phyloP scores from a whole-genome alignment of 805 yeast genomes.

The Candida yuanshanica region DNA sequence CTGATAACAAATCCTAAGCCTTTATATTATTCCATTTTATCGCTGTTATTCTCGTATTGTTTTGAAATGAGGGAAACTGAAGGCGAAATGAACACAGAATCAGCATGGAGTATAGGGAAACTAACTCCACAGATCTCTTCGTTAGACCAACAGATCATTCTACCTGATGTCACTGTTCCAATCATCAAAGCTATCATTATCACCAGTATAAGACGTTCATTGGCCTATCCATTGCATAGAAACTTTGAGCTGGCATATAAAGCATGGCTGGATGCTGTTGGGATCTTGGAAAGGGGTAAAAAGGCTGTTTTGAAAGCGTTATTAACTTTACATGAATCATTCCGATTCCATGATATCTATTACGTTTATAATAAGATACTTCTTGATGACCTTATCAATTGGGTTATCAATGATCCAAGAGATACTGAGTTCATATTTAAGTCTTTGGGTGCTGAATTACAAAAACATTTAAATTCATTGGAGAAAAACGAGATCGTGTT shows the following conservation, averaged over 20 bases:
- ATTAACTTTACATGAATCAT: constrained; percentile 60
- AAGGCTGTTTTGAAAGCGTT: constrained; percentile 55
- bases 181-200: constrained; percentile 49
- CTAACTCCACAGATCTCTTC: constrained; percentile 71
- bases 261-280: constrained; percentile 74
- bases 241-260: constrained; percentile 51
- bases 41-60: constrained; percentile 64
- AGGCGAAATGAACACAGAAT: constrained; percentile 71
- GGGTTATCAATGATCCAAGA: constrained; percentile 56
- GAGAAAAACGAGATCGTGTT: constrained; percentile 45
- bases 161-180: constrained; percentile 23
- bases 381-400: constrained; percentile 70
- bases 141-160: constrained; percentile 55
- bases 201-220: constrained; percentile 64
- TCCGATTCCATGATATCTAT: constrained; percentile 78
- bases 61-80: constrained; percentile 74
- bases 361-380: constrained; percentile 77
- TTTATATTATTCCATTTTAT: constrained; percentile 57
- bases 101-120: constrained; percentile 93
- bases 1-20: constrained; percentile 49
- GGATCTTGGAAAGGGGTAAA: constrained; percentile 62
- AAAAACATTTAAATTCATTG: constrained; percentile 34
- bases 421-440: constrained; percentile 56
- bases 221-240: constrained; percentile 77
- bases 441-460: constrained; percentile 60